Evolutionary conservation across 75 land plant genomes (phyloP).

Genomic region (Pinus albicaulis): DNA sequence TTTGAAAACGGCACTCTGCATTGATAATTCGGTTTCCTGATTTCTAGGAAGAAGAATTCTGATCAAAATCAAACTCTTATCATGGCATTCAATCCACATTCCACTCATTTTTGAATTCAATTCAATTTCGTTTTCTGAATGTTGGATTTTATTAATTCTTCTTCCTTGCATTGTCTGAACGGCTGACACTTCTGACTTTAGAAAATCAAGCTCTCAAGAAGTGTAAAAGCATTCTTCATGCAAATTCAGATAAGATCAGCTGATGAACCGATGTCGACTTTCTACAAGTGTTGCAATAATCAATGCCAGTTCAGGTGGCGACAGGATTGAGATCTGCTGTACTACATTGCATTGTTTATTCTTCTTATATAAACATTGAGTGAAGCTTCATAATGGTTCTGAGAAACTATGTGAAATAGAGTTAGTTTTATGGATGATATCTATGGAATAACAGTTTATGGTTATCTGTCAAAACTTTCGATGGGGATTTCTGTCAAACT

Average conservation of each 20-base stretch:
- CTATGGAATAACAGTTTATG: not conserved
- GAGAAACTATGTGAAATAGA: not conserved
- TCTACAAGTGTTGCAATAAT: conserved; percentile 56
- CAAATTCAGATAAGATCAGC: conserved; percentile 68
- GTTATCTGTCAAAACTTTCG: not conserved
- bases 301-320: conserved; percentile 46
- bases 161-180: no score
- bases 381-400: not conserved
- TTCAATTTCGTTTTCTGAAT: no score
- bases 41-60: no score
- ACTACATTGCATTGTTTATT: not conserved
- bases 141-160: no score
- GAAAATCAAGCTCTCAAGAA: no score
- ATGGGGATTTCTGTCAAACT: not conserved
- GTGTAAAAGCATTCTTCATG: conserved; percentile 46
- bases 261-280: conserved; percentile 63
- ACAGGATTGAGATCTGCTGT: conserved; percentile 29
- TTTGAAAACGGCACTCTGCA: no score
- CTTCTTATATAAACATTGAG: not conserved
- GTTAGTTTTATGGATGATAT: not conserved
- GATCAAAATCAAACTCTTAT: no score
- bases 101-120: no score
- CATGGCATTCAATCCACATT: no score
- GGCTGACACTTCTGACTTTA: no score
- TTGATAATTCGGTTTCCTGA: no score